Base-by-base conservation (phyloP, 208 protist species). In the Leishmania amazonensis region DNA sequence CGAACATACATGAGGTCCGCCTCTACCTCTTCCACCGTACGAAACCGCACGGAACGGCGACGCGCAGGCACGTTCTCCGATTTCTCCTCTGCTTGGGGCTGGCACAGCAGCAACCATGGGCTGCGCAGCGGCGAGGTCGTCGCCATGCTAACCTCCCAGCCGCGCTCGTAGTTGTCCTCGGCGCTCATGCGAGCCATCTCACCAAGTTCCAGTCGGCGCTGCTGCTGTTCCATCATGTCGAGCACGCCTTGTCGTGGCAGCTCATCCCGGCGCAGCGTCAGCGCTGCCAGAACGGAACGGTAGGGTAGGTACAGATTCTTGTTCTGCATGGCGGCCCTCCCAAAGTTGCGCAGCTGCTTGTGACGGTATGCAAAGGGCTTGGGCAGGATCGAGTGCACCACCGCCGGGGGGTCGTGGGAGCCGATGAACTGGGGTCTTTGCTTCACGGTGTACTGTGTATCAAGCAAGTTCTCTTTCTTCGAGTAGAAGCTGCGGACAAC, bases 361-460 rank as follows among this genome's bases (percentile, higher is more conserved):
- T 93, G 91, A 13, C 91, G 91, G 72, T 89, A 94, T 0, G 94
- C 94, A 80, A 96, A 96, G 21, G 88, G 83, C 71, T 82, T 85
- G 2, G 94, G 94, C 35, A 97, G 70, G 64, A 97, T 85, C 21
- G 94, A 97, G 83, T 92, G 91, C 79, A 96, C 89, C 70, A 91
- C 84, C 1, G 90, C 88, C 35, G 92, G 84, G n/a, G 83, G 87
- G 64, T 91, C 88, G 57, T 42, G 82, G 28, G 79, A 80, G 49
- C 79, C 83, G 17, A 95, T n/a, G 72, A 95, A 92, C 57, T 88
- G 83, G 38, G 86, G 78, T 8, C 86, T 83, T 64, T 92, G 84
- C 38, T 89, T 88, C 53, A 95, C 80, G 74, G 96, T 94, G 86
- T 95, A 97, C 84, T 94, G 89, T 51, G 84, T 85, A 62, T 91